Conservation (phyloP, 441 rosid genomes). For the Brassica hybrid region DNA sequence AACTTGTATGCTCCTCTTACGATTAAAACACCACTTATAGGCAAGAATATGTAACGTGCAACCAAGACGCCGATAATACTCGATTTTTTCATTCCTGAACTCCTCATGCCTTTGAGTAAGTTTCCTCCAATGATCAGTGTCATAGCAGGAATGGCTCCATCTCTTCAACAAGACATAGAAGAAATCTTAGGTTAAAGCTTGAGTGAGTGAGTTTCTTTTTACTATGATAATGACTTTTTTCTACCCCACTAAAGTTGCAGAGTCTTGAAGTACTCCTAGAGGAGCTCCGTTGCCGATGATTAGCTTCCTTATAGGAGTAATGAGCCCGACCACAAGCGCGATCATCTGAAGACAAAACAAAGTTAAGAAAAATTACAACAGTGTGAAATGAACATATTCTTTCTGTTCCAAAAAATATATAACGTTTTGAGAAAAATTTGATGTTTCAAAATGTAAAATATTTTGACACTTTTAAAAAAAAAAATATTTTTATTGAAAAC, state of each 20-base stretch:
- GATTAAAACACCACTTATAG: slow-evolving; percentile 61
- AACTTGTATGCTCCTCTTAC: slow-evolving; percentile 59
- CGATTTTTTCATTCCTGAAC: slow-evolving; percentile 53
- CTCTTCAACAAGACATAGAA: slow-evolving; percentile 44
- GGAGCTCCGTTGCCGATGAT: slow-evolving; percentile 67
- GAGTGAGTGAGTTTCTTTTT: not conserved
- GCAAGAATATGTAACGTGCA: slow-evolving; percentile 63
- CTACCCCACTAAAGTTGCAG: slow-evolving; percentile 72
- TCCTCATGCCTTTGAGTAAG: slow-evolving; percentile 56
- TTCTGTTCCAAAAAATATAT: not conserved
- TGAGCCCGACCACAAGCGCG: slow-evolving; percentile 64
- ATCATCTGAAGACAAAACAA: slow-evolving; percentile 47
- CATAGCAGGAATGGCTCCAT: slow-evolving; percentile 71
- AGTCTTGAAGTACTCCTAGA: slow-evolving; percentile 67
- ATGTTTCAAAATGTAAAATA: no score
- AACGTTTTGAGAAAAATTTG: no score
- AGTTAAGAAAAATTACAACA: not conserved
- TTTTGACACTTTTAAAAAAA: no score
- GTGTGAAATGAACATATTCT: not conserved
- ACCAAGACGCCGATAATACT: slow-evolving; percentile 57
- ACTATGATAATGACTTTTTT: not conserved
- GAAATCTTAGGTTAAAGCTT: not conserved
- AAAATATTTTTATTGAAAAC: no score
- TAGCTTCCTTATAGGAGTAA: slow-evolving; percentile 51
- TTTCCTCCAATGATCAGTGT: slow-evolving; percentile 81